Conservation (phyloP, 306 rosid species). For the Dicorynia guianensis region DNA sequence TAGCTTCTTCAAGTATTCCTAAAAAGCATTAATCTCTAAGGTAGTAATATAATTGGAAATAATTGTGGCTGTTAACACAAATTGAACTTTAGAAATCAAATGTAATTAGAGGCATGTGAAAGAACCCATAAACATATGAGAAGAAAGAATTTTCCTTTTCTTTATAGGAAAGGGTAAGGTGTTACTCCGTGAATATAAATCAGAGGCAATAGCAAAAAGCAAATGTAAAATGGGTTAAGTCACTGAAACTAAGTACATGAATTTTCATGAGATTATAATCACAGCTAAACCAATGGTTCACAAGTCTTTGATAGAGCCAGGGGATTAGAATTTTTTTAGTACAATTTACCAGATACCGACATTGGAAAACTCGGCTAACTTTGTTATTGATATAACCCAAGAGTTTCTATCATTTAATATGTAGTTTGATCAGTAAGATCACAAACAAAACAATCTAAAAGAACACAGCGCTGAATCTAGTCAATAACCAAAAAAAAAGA, state of each 20-base stretch:
- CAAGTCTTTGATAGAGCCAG: background rate
- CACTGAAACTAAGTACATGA: too few relatives aligned
- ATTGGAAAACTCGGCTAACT: background rate
- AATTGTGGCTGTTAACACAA: too few relatives aligned
- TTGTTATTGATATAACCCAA: background rate
- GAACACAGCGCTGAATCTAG: background rate
- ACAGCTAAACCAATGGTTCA: background rate
- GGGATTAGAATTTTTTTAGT: background rate
- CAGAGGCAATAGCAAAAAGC: too few relatives aligned
- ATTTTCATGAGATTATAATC: too few relatives aligned
- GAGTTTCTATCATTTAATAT: background rate
- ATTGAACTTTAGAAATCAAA: too few relatives aligned
- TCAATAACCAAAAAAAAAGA: background rate
- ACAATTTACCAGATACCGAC: slow-evolving; percentile 1
- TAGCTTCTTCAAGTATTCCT: background rate
- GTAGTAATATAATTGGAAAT: background rate
- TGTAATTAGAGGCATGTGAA: too few relatives aligned
- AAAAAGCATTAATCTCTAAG: background rate
- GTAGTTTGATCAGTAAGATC: background rate
- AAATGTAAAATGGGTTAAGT: too few relatives aligned
- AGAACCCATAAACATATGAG: too few relatives aligned
- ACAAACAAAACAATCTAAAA: slow-evolving; percentile 9
- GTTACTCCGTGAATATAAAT: too few relatives aligned
- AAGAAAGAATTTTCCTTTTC: too few relatives aligned
- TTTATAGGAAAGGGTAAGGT: too few relatives aligned